These are phyloP conservation scores for Zymoseptoria crescenta DNA, from an alignment of 2,329 filamentous ascomycete genomes.

Conservation along the genomic window DNA sequence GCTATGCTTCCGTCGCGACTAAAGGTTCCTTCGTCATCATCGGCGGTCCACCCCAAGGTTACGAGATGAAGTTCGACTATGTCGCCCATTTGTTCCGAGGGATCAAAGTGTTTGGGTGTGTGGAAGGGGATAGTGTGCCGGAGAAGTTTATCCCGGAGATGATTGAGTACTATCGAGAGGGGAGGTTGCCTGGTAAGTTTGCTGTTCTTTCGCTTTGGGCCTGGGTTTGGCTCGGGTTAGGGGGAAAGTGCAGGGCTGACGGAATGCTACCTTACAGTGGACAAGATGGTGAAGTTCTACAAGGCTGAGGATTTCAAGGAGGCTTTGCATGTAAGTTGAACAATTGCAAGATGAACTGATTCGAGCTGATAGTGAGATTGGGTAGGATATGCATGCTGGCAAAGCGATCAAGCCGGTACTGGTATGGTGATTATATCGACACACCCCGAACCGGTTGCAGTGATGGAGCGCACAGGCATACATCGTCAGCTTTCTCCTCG, in stretches of 20 bases:
- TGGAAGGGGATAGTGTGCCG: conserved; percentile 36
- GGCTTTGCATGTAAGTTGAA: conserved; percentile 21
- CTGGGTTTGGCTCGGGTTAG: background rate
- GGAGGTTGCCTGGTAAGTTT: conserved; percentile 30
- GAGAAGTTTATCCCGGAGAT: conserved; percentile 36
- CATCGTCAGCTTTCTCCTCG: too few relatives aligned
- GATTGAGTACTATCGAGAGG: conserved; percentile 38
- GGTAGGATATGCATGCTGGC: conserved; percentile 31
- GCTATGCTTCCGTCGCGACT: conserved; percentile 13
- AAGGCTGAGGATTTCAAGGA: conserved; percentile 32
- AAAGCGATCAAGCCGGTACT: conserved; percentile 34
- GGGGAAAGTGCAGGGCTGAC: background rate
- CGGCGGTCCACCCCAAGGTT: conserved; percentile 32
- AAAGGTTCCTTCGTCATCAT: conserved; percentile 41
- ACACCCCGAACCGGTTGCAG: background rate
- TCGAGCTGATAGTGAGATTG: background rate
- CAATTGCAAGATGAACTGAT: background rate
- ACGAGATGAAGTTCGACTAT: conserved; percentile 33
- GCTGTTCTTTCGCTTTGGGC: background rate
- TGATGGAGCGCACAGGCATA: background rate
- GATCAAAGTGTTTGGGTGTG: conserved; percentile 39
- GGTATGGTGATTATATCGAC: conserved; percentile 25
- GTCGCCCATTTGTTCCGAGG: conserved; percentile 37
- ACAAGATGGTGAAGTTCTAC: conserved; percentile 37
- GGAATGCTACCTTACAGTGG: conserved; percentile 19